Base-by-base conservation (phyloP, 2,329 filamentous ascomycete genomes). In the Fusarium sp. region DNA sequence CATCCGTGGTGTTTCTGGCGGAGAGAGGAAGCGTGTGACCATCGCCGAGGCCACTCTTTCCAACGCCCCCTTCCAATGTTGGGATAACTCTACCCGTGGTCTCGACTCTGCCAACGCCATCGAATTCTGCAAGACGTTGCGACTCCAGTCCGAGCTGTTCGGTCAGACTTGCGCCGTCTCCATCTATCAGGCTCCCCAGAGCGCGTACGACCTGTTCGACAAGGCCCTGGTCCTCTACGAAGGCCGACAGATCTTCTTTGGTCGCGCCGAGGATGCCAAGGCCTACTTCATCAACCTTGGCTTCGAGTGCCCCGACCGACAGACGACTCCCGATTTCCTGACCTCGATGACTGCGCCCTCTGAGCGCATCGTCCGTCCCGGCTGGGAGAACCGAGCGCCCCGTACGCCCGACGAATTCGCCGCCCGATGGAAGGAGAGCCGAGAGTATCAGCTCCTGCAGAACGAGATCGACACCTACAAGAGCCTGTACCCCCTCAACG, bases 21-120 rank as follows among this genome's bases (percentile, higher is more conserved):
- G 94, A 56, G 93, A 95, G 81, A 86, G 93, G 27, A 95, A 95
- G 81, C 91, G 93, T 76, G 93, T 94, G 6, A 92, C 90, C 25
- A 94, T 95, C 73, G 92, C 92, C 1, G 93, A 95, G 80, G 93
- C 92, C 0, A 83, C 86, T 0, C 82, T 90, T n/a, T 87, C 87
- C 6, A 84, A 84, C 27, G 86, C 87, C 0, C 87, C 87, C 3
- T 81, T 79, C 25, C 76, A 78, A 56, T 81, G 80, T 58, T 81
- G 80, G 79, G 80, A 81, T 11, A 81, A 81, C 54, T 80, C 78
- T 9, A 81, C 80, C 2, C 79, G 80, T 3, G 80, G 80, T 2
- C 63, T 81, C 3, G 80, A 81, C 56, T 79, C 77, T 0, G 75
- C 77, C 33, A 81, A 78, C n/a, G 79, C 79, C 0, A 68, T 80